A percentile compares a stretch with the other conserved stretches of the same genome.
Evolutionary conservation across 441 rosid genomes (phyloP).

Genomic region (Euphorbia schlechtendalii): DNA sequence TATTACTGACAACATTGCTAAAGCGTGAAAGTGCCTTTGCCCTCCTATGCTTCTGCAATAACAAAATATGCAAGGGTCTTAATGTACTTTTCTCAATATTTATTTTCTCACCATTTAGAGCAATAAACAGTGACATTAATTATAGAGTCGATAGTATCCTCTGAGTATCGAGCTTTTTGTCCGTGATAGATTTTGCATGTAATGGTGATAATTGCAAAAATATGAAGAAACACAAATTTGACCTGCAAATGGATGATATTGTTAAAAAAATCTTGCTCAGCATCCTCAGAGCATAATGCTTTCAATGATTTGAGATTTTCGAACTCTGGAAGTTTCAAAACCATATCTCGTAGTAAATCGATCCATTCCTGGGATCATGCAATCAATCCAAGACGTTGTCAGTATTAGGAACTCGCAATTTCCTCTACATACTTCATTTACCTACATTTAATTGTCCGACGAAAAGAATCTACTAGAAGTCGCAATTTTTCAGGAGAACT

Average conservation of each 20-base stretch:
- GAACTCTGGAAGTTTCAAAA: constrained; percentile 65
- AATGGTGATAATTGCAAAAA: not conserved
- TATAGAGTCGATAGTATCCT: not conserved
- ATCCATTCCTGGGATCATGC: constrained; percentile 73
- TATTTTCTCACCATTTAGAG: not conserved
- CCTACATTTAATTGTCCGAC: not conserved
- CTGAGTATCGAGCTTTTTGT: not conserved
- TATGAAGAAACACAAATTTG: constrained; percentile 10
- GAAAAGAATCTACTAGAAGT: not conserved
- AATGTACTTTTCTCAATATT: not conserved
- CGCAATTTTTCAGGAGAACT: not conserved
- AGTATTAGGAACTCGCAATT: not conserved
- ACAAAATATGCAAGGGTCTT: constrained; percentile 13
- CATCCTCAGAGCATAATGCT: constrained; percentile 76
- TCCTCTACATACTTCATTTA: not conserved
- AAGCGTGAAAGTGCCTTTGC: constrained; percentile 70
- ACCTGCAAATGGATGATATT: constrained; percentile 83
- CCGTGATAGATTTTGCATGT: not conserved
- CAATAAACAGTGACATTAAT: not conserved
- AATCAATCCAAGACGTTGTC: constrained; percentile 14
- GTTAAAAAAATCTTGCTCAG: constrained; percentile 82
- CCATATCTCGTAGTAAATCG: constrained; percentile 75
- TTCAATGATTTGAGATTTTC: constrained; percentile 49
- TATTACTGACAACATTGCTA: constrained; percentile 38
- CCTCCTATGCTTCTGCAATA: constrained; percentile 73